Conservation (phyloP, 192 early-diverging fungal genomes). For the Chytriomyces sp. region DNA sequence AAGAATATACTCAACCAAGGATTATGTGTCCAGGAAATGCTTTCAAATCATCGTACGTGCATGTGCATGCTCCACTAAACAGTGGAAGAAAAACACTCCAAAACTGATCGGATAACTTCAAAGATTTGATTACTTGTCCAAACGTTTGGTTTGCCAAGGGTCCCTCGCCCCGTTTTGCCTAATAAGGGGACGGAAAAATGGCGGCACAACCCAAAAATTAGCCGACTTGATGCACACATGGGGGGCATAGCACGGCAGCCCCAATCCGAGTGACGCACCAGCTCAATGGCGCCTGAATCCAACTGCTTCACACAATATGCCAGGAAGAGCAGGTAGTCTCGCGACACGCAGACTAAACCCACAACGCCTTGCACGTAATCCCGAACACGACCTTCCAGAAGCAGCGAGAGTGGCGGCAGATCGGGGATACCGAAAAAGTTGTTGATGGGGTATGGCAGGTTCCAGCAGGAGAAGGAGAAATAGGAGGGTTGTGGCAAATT, state of each 20-base stretch:
- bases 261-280: neutral
- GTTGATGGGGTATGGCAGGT: conserved; percentile 32
- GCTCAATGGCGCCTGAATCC: conserved; percentile 20
- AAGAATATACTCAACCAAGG: conserved; percentile 34
- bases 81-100: conserved; percentile 46
- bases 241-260: neutral
- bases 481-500: conserved; percentile 4
- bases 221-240: too few relatives aligned
- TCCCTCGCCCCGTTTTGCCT: conserved; percentile 21
- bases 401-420: conserved; percentile 17
- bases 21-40: conserved; percentile 43
- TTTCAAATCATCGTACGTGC: conserved; percentile 41
- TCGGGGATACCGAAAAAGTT: conserved; percentile 42
- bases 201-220: neutral
- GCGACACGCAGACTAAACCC: conserved; percentile 5
- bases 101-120: conserved; percentile 35
- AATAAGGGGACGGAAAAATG: neutral
- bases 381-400: neutral
- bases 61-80: conserved; percentile 52
- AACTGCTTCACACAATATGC: conserved; percentile 24
- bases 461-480: conserved; percentile 49
- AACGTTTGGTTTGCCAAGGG: conserved; percentile 35
- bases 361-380: neutral
- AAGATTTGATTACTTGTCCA: conserved; percentile 33
- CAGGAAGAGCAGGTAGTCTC: conserved; percentile 40